These are phyloP conservation scores for Xylariaceae sp. DNA, from an alignment of 2,329 filamentous ascomycete genomes.

Conservation along the genomic window DNA sequence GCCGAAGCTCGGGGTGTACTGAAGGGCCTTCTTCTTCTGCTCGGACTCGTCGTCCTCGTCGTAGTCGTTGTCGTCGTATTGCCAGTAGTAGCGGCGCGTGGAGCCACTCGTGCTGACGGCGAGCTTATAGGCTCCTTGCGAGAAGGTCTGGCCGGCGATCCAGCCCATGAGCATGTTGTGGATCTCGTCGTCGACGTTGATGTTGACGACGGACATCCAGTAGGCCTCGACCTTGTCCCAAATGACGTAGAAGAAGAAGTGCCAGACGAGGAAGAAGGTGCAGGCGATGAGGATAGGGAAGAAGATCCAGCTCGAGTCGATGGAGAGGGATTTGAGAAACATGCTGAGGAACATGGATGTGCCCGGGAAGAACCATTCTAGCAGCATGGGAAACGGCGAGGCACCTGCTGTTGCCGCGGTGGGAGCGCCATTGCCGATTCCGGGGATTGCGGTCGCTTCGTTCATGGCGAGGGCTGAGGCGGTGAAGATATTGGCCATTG, in stretches of 20 bases:
- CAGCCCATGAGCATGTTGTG: conserved; percentile 69
- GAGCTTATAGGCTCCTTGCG: conserved; percentile 54
- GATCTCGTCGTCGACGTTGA: conserved; percentile 65
- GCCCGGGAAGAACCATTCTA: conserved; percentile 62
- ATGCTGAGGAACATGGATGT: conserved; percentile 53
- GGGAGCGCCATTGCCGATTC: neutral
- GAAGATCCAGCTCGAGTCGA: conserved; percentile 60
- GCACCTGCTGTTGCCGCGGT: conserved; percentile 36
- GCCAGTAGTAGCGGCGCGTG: conserved; percentile 46
- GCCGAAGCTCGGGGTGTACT: conserved; percentile 64
- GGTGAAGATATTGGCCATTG: conserved; percentile 21
- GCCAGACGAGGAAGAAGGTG: conserved; percentile 29
- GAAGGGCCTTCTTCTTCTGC: conserved; percentile 45
- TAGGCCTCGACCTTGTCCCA: conserved; percentile 50
- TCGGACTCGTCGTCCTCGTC: conserved; percentile 41
- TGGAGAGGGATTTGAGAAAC: conserved; percentile 51
- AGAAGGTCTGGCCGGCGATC: conserved; percentile 59
- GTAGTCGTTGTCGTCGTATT: conserved; percentile 36
- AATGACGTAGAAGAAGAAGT: conserved; percentile 33
- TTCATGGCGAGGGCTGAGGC: conserved; percentile 5
- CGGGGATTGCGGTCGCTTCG: neutral
- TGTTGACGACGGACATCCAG: conserved; percentile 57
- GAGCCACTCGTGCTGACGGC: conserved; percentile 59
- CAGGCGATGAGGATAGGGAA: conserved; percentile 50
- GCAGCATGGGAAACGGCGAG: conserved; percentile 29